phyloP scores from a whole-genome alignment of 805 yeast species.

The Kodamaea sagamina region DNA sequence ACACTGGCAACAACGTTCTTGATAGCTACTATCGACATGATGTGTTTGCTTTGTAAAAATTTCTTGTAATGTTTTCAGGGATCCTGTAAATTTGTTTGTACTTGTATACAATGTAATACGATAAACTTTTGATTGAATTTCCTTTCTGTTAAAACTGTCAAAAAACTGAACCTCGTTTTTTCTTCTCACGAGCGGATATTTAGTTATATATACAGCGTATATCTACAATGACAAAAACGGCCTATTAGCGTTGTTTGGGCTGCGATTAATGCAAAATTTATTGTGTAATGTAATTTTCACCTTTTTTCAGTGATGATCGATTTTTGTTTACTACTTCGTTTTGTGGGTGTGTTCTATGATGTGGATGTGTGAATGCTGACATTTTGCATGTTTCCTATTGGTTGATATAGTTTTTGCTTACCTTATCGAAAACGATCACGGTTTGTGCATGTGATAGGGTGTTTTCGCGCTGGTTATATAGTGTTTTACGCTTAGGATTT shows the following conservation, averaged over 20 bases:
- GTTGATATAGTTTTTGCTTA: not conserved
- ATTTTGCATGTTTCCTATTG: not conserved
- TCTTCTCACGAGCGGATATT: too few species aligned
- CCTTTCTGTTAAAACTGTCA: too few species aligned
- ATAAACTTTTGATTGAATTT: too few species aligned
- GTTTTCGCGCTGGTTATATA: too few species aligned
- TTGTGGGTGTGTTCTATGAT: not conserved
- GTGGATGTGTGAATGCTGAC: too few species aligned
- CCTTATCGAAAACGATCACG: too few species aligned
- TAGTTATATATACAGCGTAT: too few species aligned
- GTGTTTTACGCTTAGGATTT: too few species aligned
- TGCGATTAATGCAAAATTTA: too few species aligned
- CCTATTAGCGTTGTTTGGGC: too few species aligned
- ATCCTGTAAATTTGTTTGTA: not conserved
- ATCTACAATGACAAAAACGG: too few species aligned
- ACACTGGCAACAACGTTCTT: conserved; percentile 38
- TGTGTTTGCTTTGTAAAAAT: not conserved
- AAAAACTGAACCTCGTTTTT: not conserved
- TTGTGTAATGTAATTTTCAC: too few species aligned
- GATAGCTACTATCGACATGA: conserved; percentile 36
- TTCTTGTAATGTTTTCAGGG: conserved; percentile 4
- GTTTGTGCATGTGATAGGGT: conserved; percentile 3
- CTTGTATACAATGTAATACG: not conserved
- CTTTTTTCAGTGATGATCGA: not conserved
- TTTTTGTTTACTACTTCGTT: not conserved